Percentiles rank a stretch among this genome's conserved stretches.
phyloP scores from a whole-genome alignment of 2,329 filamentous ascomycete species.

The Scytalidium lignicola region DNA sequence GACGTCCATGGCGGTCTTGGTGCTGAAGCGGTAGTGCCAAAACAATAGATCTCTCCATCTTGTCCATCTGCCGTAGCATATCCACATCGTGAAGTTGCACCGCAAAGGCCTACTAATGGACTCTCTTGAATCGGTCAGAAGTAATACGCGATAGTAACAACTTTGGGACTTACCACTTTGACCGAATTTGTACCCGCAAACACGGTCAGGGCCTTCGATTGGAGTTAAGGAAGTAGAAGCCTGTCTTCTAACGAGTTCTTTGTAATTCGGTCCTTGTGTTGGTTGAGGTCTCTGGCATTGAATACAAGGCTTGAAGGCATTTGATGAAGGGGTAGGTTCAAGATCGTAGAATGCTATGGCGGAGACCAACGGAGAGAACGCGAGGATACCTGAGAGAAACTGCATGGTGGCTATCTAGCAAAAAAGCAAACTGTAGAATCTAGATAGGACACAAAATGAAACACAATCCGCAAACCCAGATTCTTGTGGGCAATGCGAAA shows the following conservation, averaged over 20 bases:
- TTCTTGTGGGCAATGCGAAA: too few relatives aligned
- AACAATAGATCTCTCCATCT: not conserved
- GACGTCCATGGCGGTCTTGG: not conserved
- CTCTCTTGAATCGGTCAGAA: not conserved
- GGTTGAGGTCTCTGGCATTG: not conserved
- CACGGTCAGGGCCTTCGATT: not conserved
- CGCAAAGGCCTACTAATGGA: not conserved
- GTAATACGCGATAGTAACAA: not conserved
- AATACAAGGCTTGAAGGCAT: not conserved
- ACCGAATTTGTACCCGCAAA: not conserved
- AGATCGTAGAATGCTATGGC: not conserved
- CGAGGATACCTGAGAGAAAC: not conserved
- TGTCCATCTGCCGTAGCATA: not conserved
- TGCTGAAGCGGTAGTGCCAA: not conserved
- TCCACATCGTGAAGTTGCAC: not conserved
- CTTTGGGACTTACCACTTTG: not conserved
- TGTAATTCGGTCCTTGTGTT: not conserved
- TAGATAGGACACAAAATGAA: not conserved
- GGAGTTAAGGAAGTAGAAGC: not conserved
- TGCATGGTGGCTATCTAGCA: not conserved
- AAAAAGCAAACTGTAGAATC: not conserved
- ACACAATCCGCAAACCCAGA: too few relatives aligned
- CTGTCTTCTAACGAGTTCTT: not conserved
- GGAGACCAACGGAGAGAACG: not conserved
- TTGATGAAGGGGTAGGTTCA: not conserved